Evolutionary conservation across 108 stramenopile genomes (phyloP).

Genomic region (Pseudonitzschia multistriata): DNA sequence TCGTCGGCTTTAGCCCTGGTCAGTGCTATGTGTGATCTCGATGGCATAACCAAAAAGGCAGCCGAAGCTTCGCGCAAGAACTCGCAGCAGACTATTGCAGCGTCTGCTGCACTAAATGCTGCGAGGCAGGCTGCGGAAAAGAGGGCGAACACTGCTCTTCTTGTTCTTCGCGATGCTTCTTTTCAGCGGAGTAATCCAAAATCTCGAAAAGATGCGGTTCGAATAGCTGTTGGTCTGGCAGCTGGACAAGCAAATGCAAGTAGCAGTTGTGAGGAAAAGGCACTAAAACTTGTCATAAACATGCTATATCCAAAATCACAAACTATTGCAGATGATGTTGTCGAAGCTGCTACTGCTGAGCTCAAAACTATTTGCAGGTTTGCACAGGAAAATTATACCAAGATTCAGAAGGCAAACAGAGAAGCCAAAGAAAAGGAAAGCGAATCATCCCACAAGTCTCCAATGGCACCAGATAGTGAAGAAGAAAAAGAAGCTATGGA

Average conservation of each 20-base stretch:
- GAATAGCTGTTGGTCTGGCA: slow-evolving; percentile 74
- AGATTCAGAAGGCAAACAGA: slow-evolving; percentile 54
- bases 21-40: slow-evolving; percentile 78
- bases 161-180: slow-evolving; percentile 74
- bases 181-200: slow-evolving; percentile 57
- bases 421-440: slow-evolving; percentile 43
- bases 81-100: slow-evolving; percentile 66
- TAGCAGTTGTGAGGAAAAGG: slow-evolving; percentile 70
- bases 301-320: slow-evolving; percentile 69
- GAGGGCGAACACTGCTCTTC: slow-evolving; percentile 72
- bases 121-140: slow-evolving; percentile 84
- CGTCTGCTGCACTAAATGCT: slow-evolving; percentile 70
- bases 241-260: slow-evolving; percentile 72
- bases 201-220: slow-evolving; percentile 51
- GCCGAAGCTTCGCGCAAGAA: slow-evolving; percentile 53
- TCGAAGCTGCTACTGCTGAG: slow-evolving; percentile 66
- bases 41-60: slow-evolving; percentile 73
- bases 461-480: slow-evolving; percentile 53
- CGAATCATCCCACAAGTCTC: slow-evolving; percentile 28
- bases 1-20: slow-evolving; percentile 52
- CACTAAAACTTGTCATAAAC: slow-evolving; percentile 85
- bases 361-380: slow-evolving; percentile 50
- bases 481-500: slow-evolving; percentile 73
- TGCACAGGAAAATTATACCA: slow-evolving; percentile 53
- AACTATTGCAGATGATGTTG: slow-evolving; percentile 54